Evolutionary conservation across 805 yeast genomes (phyloP).

Genomic region (Kodamaea hsintzibuensis): DNA sequence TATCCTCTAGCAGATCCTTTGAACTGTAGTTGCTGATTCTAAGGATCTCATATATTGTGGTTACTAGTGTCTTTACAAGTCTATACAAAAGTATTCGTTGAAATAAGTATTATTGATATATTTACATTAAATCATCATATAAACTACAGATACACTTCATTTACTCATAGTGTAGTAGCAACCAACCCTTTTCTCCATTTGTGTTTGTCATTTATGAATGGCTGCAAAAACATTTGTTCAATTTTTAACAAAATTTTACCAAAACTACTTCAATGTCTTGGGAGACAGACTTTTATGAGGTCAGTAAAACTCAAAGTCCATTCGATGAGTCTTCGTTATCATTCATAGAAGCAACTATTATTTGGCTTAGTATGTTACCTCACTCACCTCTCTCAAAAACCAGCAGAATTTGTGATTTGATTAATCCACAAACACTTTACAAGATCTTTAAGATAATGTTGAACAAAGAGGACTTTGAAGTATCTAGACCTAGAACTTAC

Average conservation of each 20-base stretch:
- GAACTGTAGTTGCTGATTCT: too few species aligned
- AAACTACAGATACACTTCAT: too few species aligned
- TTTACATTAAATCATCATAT: too few species aligned
- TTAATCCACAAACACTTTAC: slow-evolving; percentile 16
- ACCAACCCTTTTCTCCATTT: not conserved
- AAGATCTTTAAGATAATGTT: slow-evolving; percentile 16
- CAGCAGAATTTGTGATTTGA: slow-evolving; percentile 11
- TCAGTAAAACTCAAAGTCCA: not conserved
- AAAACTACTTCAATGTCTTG: not conserved
- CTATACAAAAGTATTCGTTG: too few species aligned
- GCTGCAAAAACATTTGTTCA: not conserved
- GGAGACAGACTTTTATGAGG: not conserved
- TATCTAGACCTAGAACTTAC: not conserved
- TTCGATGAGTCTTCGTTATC: not conserved
- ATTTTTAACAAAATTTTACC: not conserved
- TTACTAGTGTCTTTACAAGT: too few species aligned
- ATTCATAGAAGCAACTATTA: slow-evolving; percentile 16
- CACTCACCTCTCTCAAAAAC: slow-evolving; percentile 15
- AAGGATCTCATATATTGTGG: too few species aligned
- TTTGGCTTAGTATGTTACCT: slow-evolving; percentile 27
- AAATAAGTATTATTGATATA: too few species aligned
- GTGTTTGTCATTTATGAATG: not conserved
- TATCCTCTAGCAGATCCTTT: too few species aligned
- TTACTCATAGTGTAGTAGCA: not conserved
- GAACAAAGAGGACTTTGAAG: slow-evolving; percentile 18